Base-by-base conservation (phyloP, 495 filamentous ascomycete genomes). In the Hyaloscypha bicolor region DNA sequence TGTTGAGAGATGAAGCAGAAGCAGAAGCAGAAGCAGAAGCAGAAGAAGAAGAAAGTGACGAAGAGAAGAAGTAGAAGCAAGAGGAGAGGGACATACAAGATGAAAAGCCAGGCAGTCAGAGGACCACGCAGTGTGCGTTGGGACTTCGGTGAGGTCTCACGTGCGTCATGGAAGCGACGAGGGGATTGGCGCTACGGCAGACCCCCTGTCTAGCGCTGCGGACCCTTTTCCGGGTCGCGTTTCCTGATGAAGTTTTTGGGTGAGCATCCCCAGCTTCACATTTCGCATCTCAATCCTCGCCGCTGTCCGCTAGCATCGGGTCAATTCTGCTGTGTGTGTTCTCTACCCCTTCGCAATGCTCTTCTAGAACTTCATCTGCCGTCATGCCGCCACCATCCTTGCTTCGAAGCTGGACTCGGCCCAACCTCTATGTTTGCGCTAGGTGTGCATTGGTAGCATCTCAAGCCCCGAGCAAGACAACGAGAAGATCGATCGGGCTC, bases 401-500 rank as follows among this genome's bases (percentile, higher is more conserved):
- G 0, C 39, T 75, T 12, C 67, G 70, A 67, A 65, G 12, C 22
- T 58, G 71, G n/a, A 39, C 32, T 12, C 66, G 57, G 37, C 55
- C 45, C 12, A 32, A 55, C 19, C 64, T 68, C 6, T 66, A 64
- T 32, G 37, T 73, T 48, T 75, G 73, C 62, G 62, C 73, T 8
- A 67, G 67, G 63, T 72, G 69, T 55, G 64, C 69, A 11, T 65
- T 73, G 48, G 63, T 63, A 55, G 45, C 66, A 14, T 35, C 69
- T 3, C 48, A 62, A 51, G 3, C 37, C 29, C 58, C 53, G 0
- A 66, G 37, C 53, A 69, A 42, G 35, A 53, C n/a, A 4, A 22
- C 59, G 0, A 65, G 63, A 60, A 33, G 85, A 80, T 79, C 71
- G 60, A 83, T 88, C 25, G 83, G 82, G 16, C 74, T 79, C 57